Conservation (phyloP, 1,284 basidiomycete genomes). For the Quambalaria eucalypti region DNA sequence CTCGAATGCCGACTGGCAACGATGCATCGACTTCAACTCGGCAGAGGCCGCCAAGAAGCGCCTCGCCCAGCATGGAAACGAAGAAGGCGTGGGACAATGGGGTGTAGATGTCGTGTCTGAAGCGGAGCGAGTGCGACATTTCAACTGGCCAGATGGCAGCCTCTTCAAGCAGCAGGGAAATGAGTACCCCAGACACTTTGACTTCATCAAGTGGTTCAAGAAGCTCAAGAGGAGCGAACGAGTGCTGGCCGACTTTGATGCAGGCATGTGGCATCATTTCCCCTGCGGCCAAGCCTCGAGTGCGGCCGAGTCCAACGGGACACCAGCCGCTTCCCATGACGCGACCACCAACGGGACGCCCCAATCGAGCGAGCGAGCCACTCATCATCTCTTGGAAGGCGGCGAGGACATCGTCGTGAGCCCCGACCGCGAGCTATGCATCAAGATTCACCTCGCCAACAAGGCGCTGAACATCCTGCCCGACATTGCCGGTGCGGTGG, state of each 20-base stretch:
- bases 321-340: neutral
- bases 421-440: conserved; percentile 40
- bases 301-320: neutral
- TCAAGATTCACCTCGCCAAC: conserved; percentile 41
- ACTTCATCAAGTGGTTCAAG: neutral
- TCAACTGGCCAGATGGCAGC: conserved; percentile 24
- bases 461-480: conserved; percentile 42
- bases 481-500: conserved; percentile 33
- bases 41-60: neutral
- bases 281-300: neutral
- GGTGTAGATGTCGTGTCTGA: conserved; percentile 26
- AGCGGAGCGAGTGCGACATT: conserved; percentile 24
- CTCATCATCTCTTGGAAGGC: neutral
- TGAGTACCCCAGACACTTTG: neutral
- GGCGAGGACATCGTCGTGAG: conserved; percentile 21
- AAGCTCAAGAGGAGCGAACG: neutral
- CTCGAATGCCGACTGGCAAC: neutral
- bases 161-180: neutral
- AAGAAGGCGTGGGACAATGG: conserved; percentile 20
- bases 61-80: conserved; percentile 8
- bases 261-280: neutral
- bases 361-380: neutral
- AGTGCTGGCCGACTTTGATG: neutral
- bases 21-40: neutral
- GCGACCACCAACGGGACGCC: too few species aligned